Conservation (phyloP, 2,329 filamentous ascomycete genomes). For the Westerdykella ornata region DNA sequence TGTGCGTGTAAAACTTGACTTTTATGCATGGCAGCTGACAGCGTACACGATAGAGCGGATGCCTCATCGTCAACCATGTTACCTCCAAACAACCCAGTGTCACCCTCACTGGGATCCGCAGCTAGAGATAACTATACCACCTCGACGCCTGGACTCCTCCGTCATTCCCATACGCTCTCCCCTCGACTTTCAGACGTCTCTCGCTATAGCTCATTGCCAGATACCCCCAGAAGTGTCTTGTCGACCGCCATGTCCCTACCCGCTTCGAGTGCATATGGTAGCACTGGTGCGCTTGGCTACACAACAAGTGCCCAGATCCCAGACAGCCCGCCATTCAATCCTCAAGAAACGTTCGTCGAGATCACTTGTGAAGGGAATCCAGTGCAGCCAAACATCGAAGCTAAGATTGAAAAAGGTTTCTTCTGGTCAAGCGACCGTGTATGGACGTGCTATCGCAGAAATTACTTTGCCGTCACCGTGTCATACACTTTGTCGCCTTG, state of each 20-base stretch:
- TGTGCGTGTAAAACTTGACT: slow-evolving; percentile 27
- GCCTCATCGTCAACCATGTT: slow-evolving; percentile 45
- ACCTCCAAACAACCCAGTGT: slow-evolving; percentile 39
- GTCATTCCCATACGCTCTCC: slow-evolving; percentile 30
- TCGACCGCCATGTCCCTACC: slow-evolving; percentile 26
- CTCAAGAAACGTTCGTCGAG: slow-evolving; percentile 49
- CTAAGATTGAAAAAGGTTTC: slow-evolving; percentile 83
- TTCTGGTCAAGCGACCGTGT: slow-evolving; percentile 68
- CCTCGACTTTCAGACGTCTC: slow-evolving; percentile 31
- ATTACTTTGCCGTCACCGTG: slow-evolving; percentile 83
- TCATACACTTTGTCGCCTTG: slow-evolving; percentile 66
- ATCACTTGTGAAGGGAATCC: slow-evolving; percentile 54
- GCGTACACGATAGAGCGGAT: slow-evolving; percentile 37
- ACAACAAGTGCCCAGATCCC: slow-evolving; percentile 13
- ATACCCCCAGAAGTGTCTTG: slow-evolving; percentile 35
- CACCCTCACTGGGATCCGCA: slow-evolving; percentile 36
- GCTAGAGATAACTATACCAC: slow-evolving; percentile 44
- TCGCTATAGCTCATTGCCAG: slow-evolving; percentile 31
- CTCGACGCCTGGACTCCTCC: slow-evolving; percentile 33
- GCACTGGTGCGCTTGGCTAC: slow-evolving; percentile 11
- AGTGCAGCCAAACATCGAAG: slow-evolving; percentile 67
- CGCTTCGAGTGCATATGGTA: slow-evolving; percentile 14
- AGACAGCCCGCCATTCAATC: slow-evolving; percentile 42
- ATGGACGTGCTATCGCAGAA: slow-evolving; percentile 88
- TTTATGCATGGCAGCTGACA: slow-evolving; percentile 38